A percentile compares a stretch with the other conserved stretches of the same genome.
These are phyloP conservation scores for Nakaseomyces delphensis DNA, from an alignment of 1,139 yeast species.

Conservation along the genomic window DNA sequence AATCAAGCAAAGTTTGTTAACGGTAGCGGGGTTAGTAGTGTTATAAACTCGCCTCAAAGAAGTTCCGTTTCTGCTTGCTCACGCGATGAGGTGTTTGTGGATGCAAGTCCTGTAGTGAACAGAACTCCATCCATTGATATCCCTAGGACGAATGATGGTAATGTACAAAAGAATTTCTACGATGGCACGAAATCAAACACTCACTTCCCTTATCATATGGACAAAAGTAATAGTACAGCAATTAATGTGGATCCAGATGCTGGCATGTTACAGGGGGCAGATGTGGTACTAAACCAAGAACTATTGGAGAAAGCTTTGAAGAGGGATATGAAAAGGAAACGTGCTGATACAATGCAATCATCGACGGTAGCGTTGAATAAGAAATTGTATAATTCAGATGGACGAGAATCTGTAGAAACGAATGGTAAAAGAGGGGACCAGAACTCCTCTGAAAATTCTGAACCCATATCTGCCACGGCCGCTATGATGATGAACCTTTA, in stretches of 20 bases:
- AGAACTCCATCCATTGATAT: slow-evolving; percentile 8
- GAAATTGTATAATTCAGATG: not conserved
- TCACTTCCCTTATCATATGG: not conserved
- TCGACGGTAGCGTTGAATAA: slow-evolving; percentile 5
- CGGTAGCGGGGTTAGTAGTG: not conserved
- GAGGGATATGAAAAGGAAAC: slow-evolving; percentile 25
- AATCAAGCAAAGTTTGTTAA: not conserved
- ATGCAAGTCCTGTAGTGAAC: slow-evolving; percentile 7
- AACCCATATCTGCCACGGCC: slow-evolving; percentile 16
- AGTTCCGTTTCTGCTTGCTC: slow-evolving; percentile 9
- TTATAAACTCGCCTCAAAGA: slow-evolving; percentile 7
- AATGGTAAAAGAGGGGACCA: slow-evolving; percentile 7
- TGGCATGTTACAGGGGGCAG: slow-evolving; percentile 21
- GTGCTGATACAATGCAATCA: slow-evolving; percentile 12
- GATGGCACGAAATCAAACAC: not conserved
- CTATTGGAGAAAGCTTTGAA: slow-evolving; percentile 18
- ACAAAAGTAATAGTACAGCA: not conserved
- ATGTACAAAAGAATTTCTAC: slow-evolving; percentile 6
- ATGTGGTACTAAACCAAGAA: slow-evolving; percentile 22
- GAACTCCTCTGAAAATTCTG: slow-evolving; percentile 1
- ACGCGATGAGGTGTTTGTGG: slow-evolving; percentile 5
- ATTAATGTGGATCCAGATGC: slow-evolving; percentile 13
- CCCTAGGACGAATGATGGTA: slow-evolving; percentile 3
- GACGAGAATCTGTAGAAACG: not conserved
- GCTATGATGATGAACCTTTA: slow-evolving; percentile 16